Base-by-base conservation (phyloP, 768 basidiomycete species). In the Amanita pallidorosea region DNA sequence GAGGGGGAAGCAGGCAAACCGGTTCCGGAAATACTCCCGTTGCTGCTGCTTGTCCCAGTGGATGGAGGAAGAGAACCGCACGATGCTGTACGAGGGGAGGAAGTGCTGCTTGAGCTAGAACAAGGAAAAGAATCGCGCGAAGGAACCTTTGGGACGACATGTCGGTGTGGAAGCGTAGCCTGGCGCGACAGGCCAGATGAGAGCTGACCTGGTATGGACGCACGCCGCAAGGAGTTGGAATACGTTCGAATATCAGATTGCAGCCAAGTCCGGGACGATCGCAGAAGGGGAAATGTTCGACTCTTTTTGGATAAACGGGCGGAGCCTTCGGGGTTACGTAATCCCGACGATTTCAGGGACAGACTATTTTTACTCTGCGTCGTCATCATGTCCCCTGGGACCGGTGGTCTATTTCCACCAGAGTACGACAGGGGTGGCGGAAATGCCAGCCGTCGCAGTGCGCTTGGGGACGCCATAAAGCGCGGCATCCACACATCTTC, bases 401-500 rank as follows among this genome's bases (percentile, higher is more conserved):
- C 12, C n/a, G 5, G 29, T 13, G 41, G 40, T 20, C 7, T 15
- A 25, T 41, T 23, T 68, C 60, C 56, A 59, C 70, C 48, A 80
- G 64, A 1, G 73, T 68, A 5, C 12, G 81, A 81, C 4, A 90
- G 70, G 0, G 88, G 88, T 5, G 84, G 77, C 20, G 88, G 88
- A 62, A 89, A 88, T 7, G 74, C 77, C 51, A 90, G 73, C 55
- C 86, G 79, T 42, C 80, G 70, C 15, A 72, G 56, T 17, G 64
- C 60, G 23, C 66, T 63, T 6, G 60, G 57, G 11, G 49, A 27
- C 1, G 63, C 60, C 29, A 57, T 56, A 50, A 61, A 65, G 4
- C 63, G 62, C 4, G 70, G 62, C 37, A 54, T 59, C 45, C 60
- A 61, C 37, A 56, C 54, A 49, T 75, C 72, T 45, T 77, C 75